Evolutionary conservation across 805 yeast genomes (phyloP).

Genomic region (Candida jianshihensis): DNA sequence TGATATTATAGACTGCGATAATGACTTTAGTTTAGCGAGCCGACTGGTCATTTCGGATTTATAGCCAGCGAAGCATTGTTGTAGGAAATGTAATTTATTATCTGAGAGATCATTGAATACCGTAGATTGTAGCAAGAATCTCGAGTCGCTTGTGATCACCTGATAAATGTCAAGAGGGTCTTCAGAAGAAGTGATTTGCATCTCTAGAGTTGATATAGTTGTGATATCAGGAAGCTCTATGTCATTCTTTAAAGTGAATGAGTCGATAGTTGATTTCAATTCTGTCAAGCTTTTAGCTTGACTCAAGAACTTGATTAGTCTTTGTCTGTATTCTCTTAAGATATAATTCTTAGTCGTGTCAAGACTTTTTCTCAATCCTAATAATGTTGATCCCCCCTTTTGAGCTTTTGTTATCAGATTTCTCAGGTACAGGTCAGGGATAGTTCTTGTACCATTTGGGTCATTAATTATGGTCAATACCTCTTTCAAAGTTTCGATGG

Average conservation of each 20-base stretch:
- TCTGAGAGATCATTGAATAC: conserved; percentile 20
- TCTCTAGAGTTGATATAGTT: conserved; percentile 4
- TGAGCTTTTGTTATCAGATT: conserved; percentile 24
- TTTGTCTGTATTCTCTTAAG: conserved; percentile 24
- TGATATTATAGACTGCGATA: conserved; percentile 10
- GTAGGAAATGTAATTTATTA: conserved; percentile 5
- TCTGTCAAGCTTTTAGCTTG: conserved; percentile 4
- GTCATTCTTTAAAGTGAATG: conserved; percentile 1
- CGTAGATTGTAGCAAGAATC: conserved; percentile 15
- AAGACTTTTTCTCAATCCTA: conserved; percentile 27
- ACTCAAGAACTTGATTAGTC: conserved; percentile 18
- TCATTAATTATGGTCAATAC: conserved; percentile 29
- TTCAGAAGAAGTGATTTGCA: conserved; percentile 2
- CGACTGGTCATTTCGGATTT: conserved; percentile 17
- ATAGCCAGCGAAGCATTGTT: conserved; percentile 6
- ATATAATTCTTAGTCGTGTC: conserved; percentile 25
- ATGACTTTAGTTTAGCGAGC: conserved; percentile 3
- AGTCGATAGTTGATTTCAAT: conserved; percentile 7
- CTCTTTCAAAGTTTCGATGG: conserved; percentile 21
- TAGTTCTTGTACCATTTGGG: conserved; percentile 30
- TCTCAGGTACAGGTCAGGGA: conserved; percentile 34
- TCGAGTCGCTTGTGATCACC: conserved; percentile 12
- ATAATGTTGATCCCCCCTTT: conserved; percentile 24
- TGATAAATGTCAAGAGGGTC: conserved; percentile 14
- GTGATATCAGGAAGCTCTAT: conserved; percentile 14